Evolutionary conservation across 1,284 basidiomycete genomes (phyloP).

Genomic region (Puccinia coronata): DNA sequence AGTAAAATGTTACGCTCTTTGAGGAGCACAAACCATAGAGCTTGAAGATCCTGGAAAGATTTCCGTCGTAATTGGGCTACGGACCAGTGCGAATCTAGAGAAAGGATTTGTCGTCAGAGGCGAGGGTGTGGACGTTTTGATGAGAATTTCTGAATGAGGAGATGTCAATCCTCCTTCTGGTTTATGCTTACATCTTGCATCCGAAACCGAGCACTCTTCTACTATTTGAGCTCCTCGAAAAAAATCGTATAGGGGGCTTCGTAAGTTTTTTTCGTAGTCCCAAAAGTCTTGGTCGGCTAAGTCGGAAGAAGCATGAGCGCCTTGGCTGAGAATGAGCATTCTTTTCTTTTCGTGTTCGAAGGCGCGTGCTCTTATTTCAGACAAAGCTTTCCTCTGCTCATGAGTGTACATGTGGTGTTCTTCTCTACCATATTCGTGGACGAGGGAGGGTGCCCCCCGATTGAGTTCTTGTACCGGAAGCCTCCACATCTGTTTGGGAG

Average conservation of each 20-base stretch:
- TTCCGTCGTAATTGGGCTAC: constrained; percentile 81
- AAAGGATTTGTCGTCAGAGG: background rate
- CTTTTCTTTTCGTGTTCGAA: constrained; percentile 45
- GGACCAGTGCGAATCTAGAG: constrained; percentile 65
- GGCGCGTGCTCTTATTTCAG: constrained; percentile 28
- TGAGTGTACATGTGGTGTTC: constrained; percentile 21
- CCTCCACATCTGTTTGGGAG: constrained; percentile 39
- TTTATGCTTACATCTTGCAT: constrained; percentile 37
- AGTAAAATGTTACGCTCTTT: constrained; percentile 84
- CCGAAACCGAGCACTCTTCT: constrained; percentile 42
- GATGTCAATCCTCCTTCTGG: background rate
- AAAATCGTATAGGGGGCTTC: constrained; percentile 46
- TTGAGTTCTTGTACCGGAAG: constrained; percentile 39
- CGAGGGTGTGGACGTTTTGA: background rate
- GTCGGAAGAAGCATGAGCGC: background rate
- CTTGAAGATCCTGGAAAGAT: constrained; percentile 86
- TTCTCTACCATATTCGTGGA: constrained; percentile 46
- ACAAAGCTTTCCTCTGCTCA: constrained; percentile 37
- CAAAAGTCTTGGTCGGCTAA: constrained; percentile 43
- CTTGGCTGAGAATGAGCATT: constrained; percentile 27
- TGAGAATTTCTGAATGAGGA: background rate
- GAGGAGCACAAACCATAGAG: constrained; percentile 84
- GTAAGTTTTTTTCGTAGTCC: constrained; percentile 45
- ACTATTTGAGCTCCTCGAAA: constrained; percentile 38
- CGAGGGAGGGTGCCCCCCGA: constrained; percentile 40